Conservation (phyloP, 257 asterid genomes). For the Solanum infundibuliforme region DNA sequence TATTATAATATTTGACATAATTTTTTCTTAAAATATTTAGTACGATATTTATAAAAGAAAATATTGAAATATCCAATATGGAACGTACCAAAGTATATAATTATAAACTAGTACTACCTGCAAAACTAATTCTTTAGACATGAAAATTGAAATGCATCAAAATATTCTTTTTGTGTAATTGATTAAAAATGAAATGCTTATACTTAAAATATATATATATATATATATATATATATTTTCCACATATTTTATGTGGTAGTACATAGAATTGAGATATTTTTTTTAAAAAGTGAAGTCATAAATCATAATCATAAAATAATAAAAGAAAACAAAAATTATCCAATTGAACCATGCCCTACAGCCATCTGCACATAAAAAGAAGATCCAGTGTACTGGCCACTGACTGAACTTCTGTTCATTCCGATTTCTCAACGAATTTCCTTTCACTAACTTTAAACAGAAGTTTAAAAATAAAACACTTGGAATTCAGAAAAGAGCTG, state of each 20-base stretch:
- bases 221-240: too few relatives aligned
- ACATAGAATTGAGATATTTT: background rate
- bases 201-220: too few relatives aligned
- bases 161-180: too few relatives aligned
- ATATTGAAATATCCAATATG: background rate
- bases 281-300: background rate
- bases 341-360: background rate
- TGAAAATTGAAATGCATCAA: background rate
- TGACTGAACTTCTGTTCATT: background rate
- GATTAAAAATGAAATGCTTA: background rate
- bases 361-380: background rate
- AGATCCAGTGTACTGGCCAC: background rate
- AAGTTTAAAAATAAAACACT: too few relatives aligned
- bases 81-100: background rate
- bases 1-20: background rate
- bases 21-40: too few relatives aligned
- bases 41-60: too few relatives aligned
- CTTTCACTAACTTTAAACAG: background rate
- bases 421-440: background rate
- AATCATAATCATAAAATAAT: background rate
- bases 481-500: background rate
- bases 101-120: background rate
- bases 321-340: background rate
- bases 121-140: background rate
- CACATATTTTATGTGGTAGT: background rate